Base-by-base conservation (phyloP, 2,329 filamentous ascomycete species). In the Magnaporthiopsis rhizophila region DNA sequence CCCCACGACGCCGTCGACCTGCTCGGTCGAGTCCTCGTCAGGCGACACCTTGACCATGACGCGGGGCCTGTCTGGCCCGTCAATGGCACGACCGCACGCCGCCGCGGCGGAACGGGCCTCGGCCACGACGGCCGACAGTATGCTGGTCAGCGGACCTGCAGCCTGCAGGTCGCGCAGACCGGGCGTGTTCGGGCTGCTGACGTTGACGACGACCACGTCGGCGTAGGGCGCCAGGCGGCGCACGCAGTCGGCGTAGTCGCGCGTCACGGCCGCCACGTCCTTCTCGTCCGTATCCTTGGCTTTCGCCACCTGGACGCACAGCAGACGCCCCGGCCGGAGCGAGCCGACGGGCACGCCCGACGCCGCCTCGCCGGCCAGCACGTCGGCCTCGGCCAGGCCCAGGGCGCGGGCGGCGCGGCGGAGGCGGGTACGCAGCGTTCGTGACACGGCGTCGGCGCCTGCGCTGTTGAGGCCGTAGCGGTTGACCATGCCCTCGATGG, bases 1-100 rank as follows among this genome's bases (percentile, higher is more conserved):
- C 69, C 92, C 86, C 66, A 92, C 94, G 64, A 99, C 96, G 11
- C 93, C 95, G 58, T 88, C 84, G 66, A 99, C 86, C 74, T 99
- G 92, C 64, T 87, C 81, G 63, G 92, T 87, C 26, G 89, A 86
- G 74, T 97, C 92, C 77, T 98, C 95, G 70, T 99, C 95, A 0
- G 95, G 95, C 65, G 91, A 96, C 26, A 99, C 94, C 80, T 99
- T 99, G 71, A 99, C 95, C 91, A 99, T 97, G 65, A 99, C 91
- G 65, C 82, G 86, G 0, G 91, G 91, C 36, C 36, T 12, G 36
- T 38, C 36, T 72, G 89, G 34, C 34, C 34, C 90, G 0, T 82
- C 85, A 34, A 89, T 81, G 15, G 89, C 83, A 67, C 81, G 80
- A 2, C 56, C 62, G 62, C 56, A 59, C 56, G 32, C 26, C 9